Evolutionary conservation across 805 yeast species (phyloP), one percentile per base, ranked within the genome.

Genomic region (Cyberlindnera maclurae): DNA sequence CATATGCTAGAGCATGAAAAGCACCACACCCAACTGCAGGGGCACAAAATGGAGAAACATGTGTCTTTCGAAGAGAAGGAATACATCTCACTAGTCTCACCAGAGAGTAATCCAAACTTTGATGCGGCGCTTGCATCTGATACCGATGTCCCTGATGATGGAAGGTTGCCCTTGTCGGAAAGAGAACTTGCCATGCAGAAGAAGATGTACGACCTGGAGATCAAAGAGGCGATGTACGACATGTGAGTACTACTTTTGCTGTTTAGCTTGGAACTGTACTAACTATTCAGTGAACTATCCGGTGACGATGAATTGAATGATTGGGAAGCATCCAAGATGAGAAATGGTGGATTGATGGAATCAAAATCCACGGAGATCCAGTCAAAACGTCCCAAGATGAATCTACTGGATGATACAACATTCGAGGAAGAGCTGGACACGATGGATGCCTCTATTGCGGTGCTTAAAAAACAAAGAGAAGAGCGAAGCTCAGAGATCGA

Each of bases 141-240:
- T 10, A 15, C 13, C 15, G 31, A 29, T 15, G 27, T 22, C 9
- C n/a, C 43, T 5, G 49, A 46, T 13, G 53, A 50, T 33, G 54
- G 52, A 4, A 33, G 47, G 15, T 17, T 63, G 20, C 57, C 65
- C 2, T 38, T 63, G 13, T 50, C 58, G 1, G 46, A 50, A 9
- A 50, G 45, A 11, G 66, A 63, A 39, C 27, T 39, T 12, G 26
- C n/a, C 15, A 33, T 33, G 15, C 64, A 59, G 34, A 41, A 47
- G 31, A 41, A 50, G 32, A 33, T 57, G 29, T 39, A 50, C 5
- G 50, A 55, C 8, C 50, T 54, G 44, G 63, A 59, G 24, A 63
- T 64, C 18, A 60, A 62, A 30, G 62, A 60, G 26, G 62, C 66
- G 0, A 32, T 63, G 5, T 58, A 57, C 28, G 61, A 60, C 12